Percentiles rank a stretch among this genome's conserved stretches.
phyloP scores from a whole-genome alignment of 257 asterid species.

The Salvia miltiorrhiza region DNA sequence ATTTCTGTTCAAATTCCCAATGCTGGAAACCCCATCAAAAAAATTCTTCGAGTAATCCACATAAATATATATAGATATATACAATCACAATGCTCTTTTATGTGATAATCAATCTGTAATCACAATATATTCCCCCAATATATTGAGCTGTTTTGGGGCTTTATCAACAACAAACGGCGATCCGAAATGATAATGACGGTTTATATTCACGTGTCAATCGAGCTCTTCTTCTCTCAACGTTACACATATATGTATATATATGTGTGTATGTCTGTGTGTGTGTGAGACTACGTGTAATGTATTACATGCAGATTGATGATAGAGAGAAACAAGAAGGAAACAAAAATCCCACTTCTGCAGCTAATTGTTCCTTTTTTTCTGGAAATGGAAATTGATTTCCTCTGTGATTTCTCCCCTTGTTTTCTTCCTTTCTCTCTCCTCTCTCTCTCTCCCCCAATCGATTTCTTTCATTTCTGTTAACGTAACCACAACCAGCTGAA shows the following conservation, averaged over 20 bases:
- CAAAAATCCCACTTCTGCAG: constrained; percentile 28
- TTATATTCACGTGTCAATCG: constrained; percentile 19
- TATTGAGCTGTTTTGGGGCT: background rate
- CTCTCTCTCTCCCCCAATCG: constrained; percentile 2
- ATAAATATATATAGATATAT: background rate
- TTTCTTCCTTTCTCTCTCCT: background rate
- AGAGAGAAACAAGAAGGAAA: constrained; percentile 30
- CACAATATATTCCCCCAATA: background rate
- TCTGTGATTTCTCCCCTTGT: background rate
- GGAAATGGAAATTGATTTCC: constrained; percentile 3
- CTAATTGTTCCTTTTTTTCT: constrained; percentile 1
- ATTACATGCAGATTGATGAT: constrained; percentile 30
- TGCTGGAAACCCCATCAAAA: constrained; percentile 26
- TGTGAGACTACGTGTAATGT: constrained; percentile 8
- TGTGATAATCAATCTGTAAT: constrained; percentile 3
- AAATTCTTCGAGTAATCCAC: constrained; percentile 11
- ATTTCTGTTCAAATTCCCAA: constrained; percentile 24
- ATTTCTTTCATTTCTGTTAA: constrained; percentile 26
- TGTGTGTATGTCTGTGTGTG: background rate
- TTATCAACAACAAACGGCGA: background rate
- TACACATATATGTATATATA: background rate
- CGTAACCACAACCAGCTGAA: constrained; percentile 28
- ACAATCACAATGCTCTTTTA: background rate
- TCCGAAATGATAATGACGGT: constrained; percentile 10
- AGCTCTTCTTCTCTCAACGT: constrained; percentile 19